These are phyloP conservation scores for Chalara sp. DNA, from an alignment of 2,329 filamentous ascomycete species.

Conservation along the genomic window DNA sequence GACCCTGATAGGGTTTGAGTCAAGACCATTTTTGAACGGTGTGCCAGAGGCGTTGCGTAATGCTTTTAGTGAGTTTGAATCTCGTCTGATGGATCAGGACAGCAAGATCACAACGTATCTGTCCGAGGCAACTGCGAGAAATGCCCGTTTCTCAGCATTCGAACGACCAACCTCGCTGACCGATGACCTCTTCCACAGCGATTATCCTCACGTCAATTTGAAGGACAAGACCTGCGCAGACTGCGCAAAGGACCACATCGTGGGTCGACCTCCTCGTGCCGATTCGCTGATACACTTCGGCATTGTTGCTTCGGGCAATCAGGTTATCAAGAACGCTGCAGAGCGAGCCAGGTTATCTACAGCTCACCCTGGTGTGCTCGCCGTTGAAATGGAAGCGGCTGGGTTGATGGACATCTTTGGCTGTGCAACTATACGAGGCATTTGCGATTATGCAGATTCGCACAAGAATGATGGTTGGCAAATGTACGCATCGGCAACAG, in stretches of 20 bases:
- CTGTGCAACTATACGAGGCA: conserved; percentile 26
- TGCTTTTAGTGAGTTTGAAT: conserved; percentile 15
- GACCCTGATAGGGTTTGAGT: conserved; percentile 1
- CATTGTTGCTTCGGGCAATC: conserved; percentile 23
- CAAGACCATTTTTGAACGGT: conserved; percentile 1
- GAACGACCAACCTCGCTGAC: conserved; percentile 5
- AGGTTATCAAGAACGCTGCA: conserved; percentile 23
- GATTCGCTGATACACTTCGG: conserved; percentile 17
- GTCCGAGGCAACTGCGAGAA: conserved; percentile 12
- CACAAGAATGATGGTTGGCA: conserved; percentile 30
- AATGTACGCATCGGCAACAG: conserved; percentile 29
- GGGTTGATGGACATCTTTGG: conserved; percentile 28
- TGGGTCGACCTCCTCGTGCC: background rate
- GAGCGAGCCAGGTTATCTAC: conserved; percentile 13
- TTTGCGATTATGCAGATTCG: conserved; percentile 29
- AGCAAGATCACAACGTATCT: conserved; percentile 12
- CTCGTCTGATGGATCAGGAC: conserved; percentile 13
- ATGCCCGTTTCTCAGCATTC: conserved; percentile 13
- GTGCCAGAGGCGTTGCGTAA: conserved; percentile 5
- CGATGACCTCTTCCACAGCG: conserved; percentile 18
- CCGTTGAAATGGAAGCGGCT: conserved; percentile 18
- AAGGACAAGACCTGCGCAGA: background rate
- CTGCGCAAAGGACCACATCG: conserved; percentile 5
- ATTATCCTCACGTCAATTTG: conserved; percentile 17
- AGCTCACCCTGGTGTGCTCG: background rate